Percentiles rank a stretch among this genome's conserved stretches.
These are phyloP conservation scores for Thalassia testudinum DNA, from an alignment of 116 monocot genomes.

Conservation along the genomic window DNA sequence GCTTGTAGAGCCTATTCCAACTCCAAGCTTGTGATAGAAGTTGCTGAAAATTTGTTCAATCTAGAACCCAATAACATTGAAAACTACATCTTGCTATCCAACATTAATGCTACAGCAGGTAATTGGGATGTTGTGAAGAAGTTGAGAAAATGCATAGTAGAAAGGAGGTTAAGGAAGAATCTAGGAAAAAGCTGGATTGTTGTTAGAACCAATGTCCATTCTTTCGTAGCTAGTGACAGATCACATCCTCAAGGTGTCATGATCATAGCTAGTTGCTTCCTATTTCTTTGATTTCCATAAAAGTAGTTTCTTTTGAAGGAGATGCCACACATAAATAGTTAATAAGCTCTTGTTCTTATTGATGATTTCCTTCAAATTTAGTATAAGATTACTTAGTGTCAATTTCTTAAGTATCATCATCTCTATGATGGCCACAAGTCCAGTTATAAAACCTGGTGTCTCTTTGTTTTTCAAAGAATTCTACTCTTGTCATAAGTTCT, in stretches of 20 bases:
- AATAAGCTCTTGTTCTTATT: too few species aligned
- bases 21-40: constrained; percentile 44
- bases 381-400: too few species aligned
- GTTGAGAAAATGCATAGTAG: constrained; percentile 46
- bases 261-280: too few species aligned
- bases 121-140: constrained; percentile 36
- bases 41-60: constrained; percentile 43
- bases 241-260: constrained; percentile 40
- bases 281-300: too few species aligned
- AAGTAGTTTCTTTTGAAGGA: too few species aligned
- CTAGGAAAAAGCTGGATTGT: constrained; percentile 76
- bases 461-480: too few species aligned
- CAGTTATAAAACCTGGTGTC: too few species aligned
- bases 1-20: constrained; percentile 49
- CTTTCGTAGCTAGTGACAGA: constrained; percentile 59
- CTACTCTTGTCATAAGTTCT: too few species aligned
- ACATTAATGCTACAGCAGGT: constrained; percentile 56
- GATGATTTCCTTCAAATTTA: too few species aligned
- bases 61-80: constrained; percentile 71
- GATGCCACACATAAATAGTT: too few species aligned
- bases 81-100: constrained; percentile 66
- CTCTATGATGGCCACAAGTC: too few species aligned
- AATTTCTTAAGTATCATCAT: too few species aligned
- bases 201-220: constrained; percentile 55
- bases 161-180: constrained; percentile 49